These are phyloP conservation scores for Astrephomene gubernaculifera DNA, from an alignment of 139 green algal species.

Conservation along the genomic window DNA sequence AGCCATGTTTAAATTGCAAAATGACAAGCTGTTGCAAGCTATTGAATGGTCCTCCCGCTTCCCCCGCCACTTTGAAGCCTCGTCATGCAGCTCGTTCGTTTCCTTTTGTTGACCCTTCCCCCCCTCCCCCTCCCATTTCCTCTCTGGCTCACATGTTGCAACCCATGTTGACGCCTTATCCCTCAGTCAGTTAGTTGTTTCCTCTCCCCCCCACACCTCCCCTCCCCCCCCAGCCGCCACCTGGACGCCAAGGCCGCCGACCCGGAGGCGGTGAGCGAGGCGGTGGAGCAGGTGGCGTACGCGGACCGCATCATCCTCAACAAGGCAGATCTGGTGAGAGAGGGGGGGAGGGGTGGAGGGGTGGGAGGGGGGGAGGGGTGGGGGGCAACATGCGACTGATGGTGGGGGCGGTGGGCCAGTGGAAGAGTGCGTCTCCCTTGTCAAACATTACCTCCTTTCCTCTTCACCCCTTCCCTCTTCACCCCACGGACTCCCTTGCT, in stretches of 20 bases:
- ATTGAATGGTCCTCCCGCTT: too few relatives aligned
- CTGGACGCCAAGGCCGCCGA: constrained; percentile 73
- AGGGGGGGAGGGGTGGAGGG: neutral
- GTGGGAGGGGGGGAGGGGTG: neutral
- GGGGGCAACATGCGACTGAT: neutral
- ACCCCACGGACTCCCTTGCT: too few relatives aligned
- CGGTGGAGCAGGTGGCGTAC: constrained; percentile 95
- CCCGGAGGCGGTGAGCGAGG: constrained; percentile 86
- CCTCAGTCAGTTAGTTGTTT: too few relatives aligned
- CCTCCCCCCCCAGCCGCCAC: constrained; percentile 56
- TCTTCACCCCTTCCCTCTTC: neutral
- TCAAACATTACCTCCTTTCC: neutral
- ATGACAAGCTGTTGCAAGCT: too few relatives aligned
- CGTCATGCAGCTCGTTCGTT: too few relatives aligned
- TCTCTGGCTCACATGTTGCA: too few relatives aligned
- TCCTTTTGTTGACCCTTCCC: too few relatives aligned
- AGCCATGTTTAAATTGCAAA: too few relatives aligned
- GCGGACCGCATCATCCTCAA: constrained; percentile 97
- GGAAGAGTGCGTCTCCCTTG: neutral
- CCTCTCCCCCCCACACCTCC: too few relatives aligned
- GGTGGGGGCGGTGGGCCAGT: neutral
- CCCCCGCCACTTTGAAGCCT: too few relatives aligned
- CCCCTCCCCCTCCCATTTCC: neutral
- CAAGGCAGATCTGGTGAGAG: constrained; percentile 90
- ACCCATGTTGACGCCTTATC: too few relatives aligned